Evolutionary conservation across 176 grass and related monocot genomes (phyloP).

Genomic region (Elaeis guineensis): DNA sequence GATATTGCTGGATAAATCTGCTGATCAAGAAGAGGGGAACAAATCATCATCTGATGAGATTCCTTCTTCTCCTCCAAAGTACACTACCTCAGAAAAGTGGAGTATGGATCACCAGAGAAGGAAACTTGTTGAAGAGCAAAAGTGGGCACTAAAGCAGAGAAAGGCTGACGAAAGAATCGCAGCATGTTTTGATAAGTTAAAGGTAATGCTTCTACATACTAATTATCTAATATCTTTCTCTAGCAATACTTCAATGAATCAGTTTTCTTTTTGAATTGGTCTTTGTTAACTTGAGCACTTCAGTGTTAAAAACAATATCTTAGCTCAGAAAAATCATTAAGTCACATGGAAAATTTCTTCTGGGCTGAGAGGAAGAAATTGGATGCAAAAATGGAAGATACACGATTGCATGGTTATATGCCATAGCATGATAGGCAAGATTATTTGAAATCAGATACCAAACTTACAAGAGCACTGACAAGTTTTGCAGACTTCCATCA

Average conservation of each 20-base stretch:
- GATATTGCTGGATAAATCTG: slow-evolving; percentile 38
- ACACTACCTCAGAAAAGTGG: slow-evolving; percentile 85
- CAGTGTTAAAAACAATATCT: too few species aligned
- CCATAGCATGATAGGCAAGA: too few species aligned
- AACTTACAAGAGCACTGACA: too few species aligned
- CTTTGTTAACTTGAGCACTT: too few species aligned
- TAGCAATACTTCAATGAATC: not conserved
- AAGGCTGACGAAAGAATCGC: slow-evolving; percentile 57
- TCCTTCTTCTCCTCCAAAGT: slow-evolving; percentile 58
- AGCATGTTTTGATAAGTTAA: slow-evolving; percentile 64
- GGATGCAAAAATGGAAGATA: too few species aligned
- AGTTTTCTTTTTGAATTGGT: not conserved
- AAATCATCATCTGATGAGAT: slow-evolving; percentile 49
- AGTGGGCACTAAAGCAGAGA: slow-evolving; percentile 43
- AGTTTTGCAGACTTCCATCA: too few species aligned
- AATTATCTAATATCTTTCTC: not conserved
- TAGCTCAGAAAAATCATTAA: too few species aligned
- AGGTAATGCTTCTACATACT: slow-evolving; percentile 31
- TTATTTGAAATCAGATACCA: too few species aligned
- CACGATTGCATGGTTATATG: too few species aligned
- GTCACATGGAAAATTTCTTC: too few species aligned
- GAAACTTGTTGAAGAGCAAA: slow-evolving; percentile 55
- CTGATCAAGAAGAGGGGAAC: slow-evolving; percentile 55
- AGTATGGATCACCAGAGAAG: slow-evolving; percentile 69
- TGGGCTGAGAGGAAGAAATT: too few species aligned